Evolutionary conservation across 805 yeast species (phyloP).

Genomic region (Cyberlindnera saturnus): DNA sequence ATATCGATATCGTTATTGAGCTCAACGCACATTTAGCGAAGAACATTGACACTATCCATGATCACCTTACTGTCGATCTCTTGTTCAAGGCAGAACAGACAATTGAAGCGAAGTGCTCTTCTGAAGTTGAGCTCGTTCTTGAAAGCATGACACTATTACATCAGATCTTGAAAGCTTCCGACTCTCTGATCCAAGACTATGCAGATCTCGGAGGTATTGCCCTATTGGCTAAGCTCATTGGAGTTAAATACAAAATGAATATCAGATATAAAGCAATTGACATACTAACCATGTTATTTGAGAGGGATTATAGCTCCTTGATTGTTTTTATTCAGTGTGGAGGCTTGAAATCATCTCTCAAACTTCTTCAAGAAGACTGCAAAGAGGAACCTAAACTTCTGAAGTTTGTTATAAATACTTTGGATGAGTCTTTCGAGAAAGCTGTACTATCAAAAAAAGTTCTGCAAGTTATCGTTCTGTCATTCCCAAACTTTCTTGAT

Average conservation of each 20-base stretch:
- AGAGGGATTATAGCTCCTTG: constrained; percentile 26
- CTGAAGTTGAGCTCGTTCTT: not conserved
- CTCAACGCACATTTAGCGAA: not conserved
- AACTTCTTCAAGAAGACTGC: constrained; percentile 40
- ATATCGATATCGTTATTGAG: not conserved
- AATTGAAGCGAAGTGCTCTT: not conserved
- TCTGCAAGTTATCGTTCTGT: constrained; percentile 35
- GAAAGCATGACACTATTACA: not conserved
- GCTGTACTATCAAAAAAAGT: constrained; percentile 35
- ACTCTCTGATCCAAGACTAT: constrained; percentile 1
- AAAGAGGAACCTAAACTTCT: constrained; percentile 34
- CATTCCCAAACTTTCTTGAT: constrained; percentile 28
- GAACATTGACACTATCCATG: not conserved
- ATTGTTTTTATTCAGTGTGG: constrained; percentile 40
- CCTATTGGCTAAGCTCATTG: constrained; percentile 4
- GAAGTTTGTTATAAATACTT: constrained; percentile 31
- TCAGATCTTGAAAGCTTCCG: not conserved
- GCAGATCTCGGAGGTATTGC: constrained; percentile 19
- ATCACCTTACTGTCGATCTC: not conserved
- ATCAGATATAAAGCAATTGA: constrained; percentile 3
- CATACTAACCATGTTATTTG: constrained; percentile 14
- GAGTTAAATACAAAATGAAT: not conserved
- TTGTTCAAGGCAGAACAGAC: not conserved
- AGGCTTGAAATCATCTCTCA: constrained; percentile 34
- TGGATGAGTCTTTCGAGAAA: constrained; percentile 30